Evolutionary conservation across 805 yeast species (phyloP), one percentile per base, ranked within the genome.

Genomic region (Metschnikowia noctiluminum): DNA sequence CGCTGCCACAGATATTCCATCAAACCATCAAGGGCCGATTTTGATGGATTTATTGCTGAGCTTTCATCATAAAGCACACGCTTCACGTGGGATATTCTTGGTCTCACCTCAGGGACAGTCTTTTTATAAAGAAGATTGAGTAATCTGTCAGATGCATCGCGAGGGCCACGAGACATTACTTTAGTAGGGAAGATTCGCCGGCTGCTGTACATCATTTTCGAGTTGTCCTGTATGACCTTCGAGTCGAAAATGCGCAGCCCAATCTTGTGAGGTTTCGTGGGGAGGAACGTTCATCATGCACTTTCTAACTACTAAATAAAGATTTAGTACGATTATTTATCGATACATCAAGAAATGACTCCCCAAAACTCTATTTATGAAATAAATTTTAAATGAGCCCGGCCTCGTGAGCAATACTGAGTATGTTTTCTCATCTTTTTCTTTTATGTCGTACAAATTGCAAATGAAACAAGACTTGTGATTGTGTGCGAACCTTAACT

Each of bases 1-100:
- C 64, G 65, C 38, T 56, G 53, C 72, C 72, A 67, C 45, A 57
- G 63, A 35, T 64, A 62, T 45, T 57, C 63, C 61, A 58, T 55
- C 45, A 69, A 52, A 14, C 53, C 64, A 39, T 68, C 71, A 31
- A 68, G 56, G 6, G 57, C 53, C 12, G 70, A 65, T 26, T 43
- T 40, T 36, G 49, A 42, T 16, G 51, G 15, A 30, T 43, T 43
- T 41, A 45, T 21, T 32, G 32, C 9, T 13, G 49, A 38, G 9
- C 40, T 55, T 13, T 52, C 55, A 10, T 62, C 64, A 42, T 69
- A 69, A 38, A 69, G 55, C n/a, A 54, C 55, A 42, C 59, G 59
- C 16, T 62, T 57, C 36, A 69, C 62, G 1, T 51, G 51, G 2
- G 71, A 68, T 10, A 63, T 50, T 45, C 63, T 61, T 12, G 65